Conservation (phyloP, 805 yeast genomes). For the Saccharomycopsis sp. region DNA sequence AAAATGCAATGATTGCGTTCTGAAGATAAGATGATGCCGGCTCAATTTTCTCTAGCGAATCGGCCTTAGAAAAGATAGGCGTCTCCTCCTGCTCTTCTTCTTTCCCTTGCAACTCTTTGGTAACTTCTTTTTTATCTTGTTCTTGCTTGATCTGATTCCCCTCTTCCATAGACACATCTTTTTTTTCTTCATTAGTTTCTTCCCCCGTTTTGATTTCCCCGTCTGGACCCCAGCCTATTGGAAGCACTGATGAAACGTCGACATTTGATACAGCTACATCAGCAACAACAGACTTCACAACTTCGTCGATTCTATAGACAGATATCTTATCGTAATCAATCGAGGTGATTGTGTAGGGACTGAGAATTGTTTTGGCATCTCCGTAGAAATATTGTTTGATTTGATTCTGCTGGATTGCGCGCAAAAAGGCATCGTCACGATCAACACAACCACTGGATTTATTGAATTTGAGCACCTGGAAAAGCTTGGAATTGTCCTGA, state of each 20-base stretch:
- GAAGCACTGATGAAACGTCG: slow-evolving; percentile 28
- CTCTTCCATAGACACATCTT: slow-evolving; percentile 26
- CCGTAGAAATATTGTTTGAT: slow-evolving; percentile 93
- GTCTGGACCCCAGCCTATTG: slow-evolving; percentile 25
- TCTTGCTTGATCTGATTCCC: slow-evolving; percentile 21
- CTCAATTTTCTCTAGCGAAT: slow-evolving; percentile 31
- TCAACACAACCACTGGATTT: slow-evolving; percentile 74
- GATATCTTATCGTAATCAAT: slow-evolving; percentile 54
- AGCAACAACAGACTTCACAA: slow-evolving; percentile 13
- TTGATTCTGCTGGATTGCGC: slow-evolving; percentile 67
- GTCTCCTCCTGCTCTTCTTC: background rate
- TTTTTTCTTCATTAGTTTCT: slow-evolving; percentile 26
- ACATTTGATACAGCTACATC: slow-evolving; percentile 1
- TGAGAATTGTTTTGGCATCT: slow-evolving; percentile 50
- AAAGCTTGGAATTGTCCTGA: slow-evolving; percentile 25
- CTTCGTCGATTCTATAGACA: slow-evolving; percentile 52
- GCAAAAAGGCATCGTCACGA: slow-evolving; percentile 56
- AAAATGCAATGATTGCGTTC: slow-evolving; percentile 67
- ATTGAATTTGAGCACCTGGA: slow-evolving; percentile 51
- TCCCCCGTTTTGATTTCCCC: slow-evolving; percentile 20
- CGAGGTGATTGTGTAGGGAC: slow-evolving; percentile 75
- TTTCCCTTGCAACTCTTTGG: background rate
- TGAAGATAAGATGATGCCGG: slow-evolving; percentile 52
- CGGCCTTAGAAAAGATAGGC: background rate
- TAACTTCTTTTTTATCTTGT: background rate